Conservation (phyloP, 2,329 filamentous ascomycete species). For the Pestalotiopsis sp. region DNA sequence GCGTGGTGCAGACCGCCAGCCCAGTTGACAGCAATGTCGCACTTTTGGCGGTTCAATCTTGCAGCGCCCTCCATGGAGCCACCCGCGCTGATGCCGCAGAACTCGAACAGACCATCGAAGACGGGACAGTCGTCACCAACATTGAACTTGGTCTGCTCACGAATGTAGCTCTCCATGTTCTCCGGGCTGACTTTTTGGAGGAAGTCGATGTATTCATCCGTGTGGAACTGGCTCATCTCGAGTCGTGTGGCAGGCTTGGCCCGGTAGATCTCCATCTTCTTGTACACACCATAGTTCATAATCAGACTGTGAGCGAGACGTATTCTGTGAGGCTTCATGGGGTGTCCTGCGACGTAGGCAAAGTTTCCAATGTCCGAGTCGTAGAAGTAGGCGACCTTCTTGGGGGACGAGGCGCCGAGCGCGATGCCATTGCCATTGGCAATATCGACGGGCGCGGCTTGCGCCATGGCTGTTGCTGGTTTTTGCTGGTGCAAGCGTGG, state of each 20-base stretch:
- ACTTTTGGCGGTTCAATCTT: conserved; percentile 85
- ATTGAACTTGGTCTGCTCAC: conserved; percentile 92
- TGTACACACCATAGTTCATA: conserved; percentile 93
- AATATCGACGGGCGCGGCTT: conserved; percentile 54
- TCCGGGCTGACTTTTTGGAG: conserved; percentile 94
- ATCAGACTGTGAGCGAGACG: conserved; percentile 94
- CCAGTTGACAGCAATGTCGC: conserved; percentile 98
- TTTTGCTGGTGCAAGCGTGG: background rate
- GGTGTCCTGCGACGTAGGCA: conserved; percentile 93
- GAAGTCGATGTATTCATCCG: conserved; percentile 94
- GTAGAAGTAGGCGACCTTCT: conserved; percentile 97
- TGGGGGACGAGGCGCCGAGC: conserved; percentile 50
- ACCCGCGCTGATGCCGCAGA: conserved; percentile 91
- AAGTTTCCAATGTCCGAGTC: conserved; percentile 98
- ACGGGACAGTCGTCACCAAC: conserved; percentile 97
- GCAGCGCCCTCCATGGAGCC: conserved; percentile 93
- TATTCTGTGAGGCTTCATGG: conserved; percentile 98
- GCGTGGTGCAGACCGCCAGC: conserved; percentile 96
- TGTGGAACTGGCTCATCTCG: conserved; percentile 94
- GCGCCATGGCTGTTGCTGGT: conserved; percentile 42
- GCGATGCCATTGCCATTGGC: conserved; percentile 51
- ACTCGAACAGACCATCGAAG: conserved; percentile 96
- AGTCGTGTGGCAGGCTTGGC: conserved; percentile 85
- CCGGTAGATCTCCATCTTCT: conserved; percentile 94
- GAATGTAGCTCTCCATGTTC: conserved; percentile 93